These are phyloP conservation scores for Santalum album DNA, from an alignment of 164 flowering plant genomes.

Conservation along the genomic window DNA sequence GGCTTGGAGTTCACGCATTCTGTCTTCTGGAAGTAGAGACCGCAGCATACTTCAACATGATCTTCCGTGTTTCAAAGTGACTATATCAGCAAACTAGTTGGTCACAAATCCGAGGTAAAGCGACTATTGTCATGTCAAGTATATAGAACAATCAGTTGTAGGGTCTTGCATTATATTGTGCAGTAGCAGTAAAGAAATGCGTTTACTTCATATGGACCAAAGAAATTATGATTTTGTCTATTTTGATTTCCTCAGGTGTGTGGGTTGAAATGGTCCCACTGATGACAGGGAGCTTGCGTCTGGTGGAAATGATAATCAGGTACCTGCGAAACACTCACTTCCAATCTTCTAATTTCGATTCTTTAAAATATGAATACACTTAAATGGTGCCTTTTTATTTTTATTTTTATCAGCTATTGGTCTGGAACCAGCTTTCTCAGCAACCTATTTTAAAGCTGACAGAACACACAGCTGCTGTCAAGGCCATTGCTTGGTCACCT, in stretches of 20 bases:
- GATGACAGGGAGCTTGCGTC: slow-evolving; percentile 99
- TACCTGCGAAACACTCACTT: slow-evolving; percentile 8
- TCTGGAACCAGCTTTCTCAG: slow-evolving; percentile 93
- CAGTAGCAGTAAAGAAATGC: no score
- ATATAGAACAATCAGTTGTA: no score
- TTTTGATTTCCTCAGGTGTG: slow-evolving; percentile 55
- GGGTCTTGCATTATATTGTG: no score
- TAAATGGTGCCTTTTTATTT: not conserved
- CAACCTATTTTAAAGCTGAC: slow-evolving; percentile 71
- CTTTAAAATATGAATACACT: no score
- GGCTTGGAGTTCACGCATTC: slow-evolving; percentile 86
- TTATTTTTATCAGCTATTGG: slow-evolving; percentile 50
- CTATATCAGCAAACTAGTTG: slow-evolving; percentile 68
- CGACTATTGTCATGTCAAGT: no score
- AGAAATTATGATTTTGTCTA: no score
- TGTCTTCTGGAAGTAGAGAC: slow-evolving; percentile 97
- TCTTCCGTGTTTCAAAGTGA: slow-evolving; percentile 76
- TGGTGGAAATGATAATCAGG: slow-evolving; percentile 99
- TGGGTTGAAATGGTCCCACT: slow-evolving; percentile 95
- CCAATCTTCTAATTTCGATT: not conserved
- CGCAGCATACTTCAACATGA: slow-evolving; percentile 89
- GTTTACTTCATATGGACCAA: no score
- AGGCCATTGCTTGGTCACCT: slow-evolving; percentile 98
- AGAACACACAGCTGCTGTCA: slow-evolving; percentile 96
- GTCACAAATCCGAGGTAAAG: slow-evolving; percentile 94